Evolutionary conservation across 2,329 filamentous ascomycete species (phyloP).

Genomic region (Cylindrodendrum hubeiense): DNA sequence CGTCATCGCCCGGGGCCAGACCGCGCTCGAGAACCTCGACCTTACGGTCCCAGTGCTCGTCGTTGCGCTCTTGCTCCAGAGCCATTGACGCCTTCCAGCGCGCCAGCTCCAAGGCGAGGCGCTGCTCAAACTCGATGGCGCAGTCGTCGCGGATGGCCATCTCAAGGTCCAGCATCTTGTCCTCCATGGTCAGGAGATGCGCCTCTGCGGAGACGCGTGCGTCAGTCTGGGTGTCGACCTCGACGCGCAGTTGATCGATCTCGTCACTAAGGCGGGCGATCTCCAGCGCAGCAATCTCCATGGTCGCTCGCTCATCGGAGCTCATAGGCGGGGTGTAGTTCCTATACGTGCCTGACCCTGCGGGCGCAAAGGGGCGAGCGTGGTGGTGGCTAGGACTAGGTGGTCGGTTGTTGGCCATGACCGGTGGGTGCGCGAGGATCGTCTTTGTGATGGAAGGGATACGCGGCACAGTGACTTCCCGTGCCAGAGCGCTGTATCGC

Average conservation of each 20-base stretch:
- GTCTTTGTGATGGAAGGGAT: slow-evolving; percentile 85
- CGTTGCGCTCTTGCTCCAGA: slow-evolving; percentile 81
- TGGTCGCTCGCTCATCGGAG: slow-evolving; percentile 73
- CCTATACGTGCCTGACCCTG: slow-evolving; percentile 51
- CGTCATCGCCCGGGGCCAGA: slow-evolving; percentile 54
- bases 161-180: slow-evolving; percentile 77
- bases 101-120: slow-evolving; percentile 78
- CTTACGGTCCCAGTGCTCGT: slow-evolving; percentile 91
- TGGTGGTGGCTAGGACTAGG: slow-evolving; percentile 51
- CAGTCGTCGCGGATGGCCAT: slow-evolving; percentile 90
- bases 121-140: slow-evolving; percentile 85
- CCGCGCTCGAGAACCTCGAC: slow-evolving; percentile 73
- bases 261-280: slow-evolving; percentile 80
- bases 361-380: slow-evolving; percentile 55
- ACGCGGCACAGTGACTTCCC: slow-evolving; percentile 92
- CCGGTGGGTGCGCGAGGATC: slow-evolving; percentile 61
- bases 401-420: slow-evolving; percentile 39
- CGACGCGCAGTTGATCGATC: slow-evolving; percentile 78
- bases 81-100: slow-evolving; percentile 86
- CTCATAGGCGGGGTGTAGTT: slow-evolving; percentile 55
- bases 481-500: slow-evolving; percentile 91
- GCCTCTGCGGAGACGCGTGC: slow-evolving; percentile 79
- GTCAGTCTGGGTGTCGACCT: slow-evolving; percentile 78
- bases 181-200: slow-evolving; percentile 77
- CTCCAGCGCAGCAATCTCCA: slow-evolving; percentile 85